Evolutionary conservation across 352 stramenopile genomes (phyloP), one percentile per base, ranked within the genome.

Genomic region (Phytophthora cryptogea): DNA sequence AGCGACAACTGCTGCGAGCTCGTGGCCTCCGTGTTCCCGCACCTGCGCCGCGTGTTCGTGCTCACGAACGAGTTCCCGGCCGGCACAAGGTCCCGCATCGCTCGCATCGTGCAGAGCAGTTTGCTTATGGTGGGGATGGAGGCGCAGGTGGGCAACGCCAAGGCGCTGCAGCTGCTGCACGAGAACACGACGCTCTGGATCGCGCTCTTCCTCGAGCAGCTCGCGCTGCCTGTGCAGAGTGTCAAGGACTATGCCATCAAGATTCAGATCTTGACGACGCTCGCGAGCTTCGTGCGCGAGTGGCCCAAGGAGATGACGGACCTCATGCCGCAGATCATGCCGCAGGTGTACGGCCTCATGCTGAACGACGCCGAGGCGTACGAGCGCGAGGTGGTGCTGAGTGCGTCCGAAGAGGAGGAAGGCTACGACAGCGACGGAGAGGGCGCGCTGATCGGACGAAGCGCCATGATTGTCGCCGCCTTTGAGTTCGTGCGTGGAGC

Each of bases 61-160:
- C 67, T 73, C 10, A 50, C 62, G 0, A 57, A 60, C 9, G 68
- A 87, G 35, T 90, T 90, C 51, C 63, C 80, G 0, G 59, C 61
- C 1, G 69, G 78, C 11, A 78, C 86, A 7, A 72, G 80, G 36
- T 82, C 73, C 4, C 74, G 82, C 9, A 78, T 91, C 33, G 75
- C 81, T 50, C 77, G 80, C 14, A 90, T 94, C 39, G 82, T 94
- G 39, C 78, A 94, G 63, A 90, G 67, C 66, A 88, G 72, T 54
- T 54, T 94, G 16, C 62, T 89, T 5, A 92, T 92, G 80, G 77
- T 92, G 40, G 83, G 83, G n/a, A 92, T 94, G 71, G 81, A 91
- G 46, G 82, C 85, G 5, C 80, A 92, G 45, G 72, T 90, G n/a
- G 85, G 85, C 32, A 90, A 90, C 47, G 50, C 51, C 4, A 63